These are phyloP conservation scores for Nasturtium officinale DNA, from an alignment of 345 rosid species.

Conservation along the genomic window DNA sequence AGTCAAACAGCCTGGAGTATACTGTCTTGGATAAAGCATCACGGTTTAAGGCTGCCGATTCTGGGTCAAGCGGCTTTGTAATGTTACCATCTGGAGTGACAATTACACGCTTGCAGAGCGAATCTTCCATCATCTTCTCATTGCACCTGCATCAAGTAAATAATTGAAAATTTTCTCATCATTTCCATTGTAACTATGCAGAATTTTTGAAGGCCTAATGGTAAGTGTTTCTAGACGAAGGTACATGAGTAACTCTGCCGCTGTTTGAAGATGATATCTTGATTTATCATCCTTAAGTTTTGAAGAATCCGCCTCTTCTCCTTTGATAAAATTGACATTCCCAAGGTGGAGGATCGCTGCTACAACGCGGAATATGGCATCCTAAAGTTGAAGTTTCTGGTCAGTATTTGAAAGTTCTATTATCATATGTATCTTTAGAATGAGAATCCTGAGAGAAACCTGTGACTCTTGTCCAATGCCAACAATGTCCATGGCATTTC, in stretches of 20 bases:
- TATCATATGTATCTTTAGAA: slow-evolving; percentile 9
- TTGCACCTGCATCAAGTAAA: slow-evolving; percentile 55
- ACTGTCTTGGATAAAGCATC: slow-evolving; percentile 79
- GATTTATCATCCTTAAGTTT: slow-evolving; percentile 73
- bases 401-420: slow-evolving; percentile 12
- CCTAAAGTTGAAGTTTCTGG: slow-evolving; percentile 45
- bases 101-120: slow-evolving; percentile 77
- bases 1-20: slow-evolving; percentile 73
- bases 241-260: slow-evolving; percentile 70
- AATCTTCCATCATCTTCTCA: slow-evolving; percentile 67
- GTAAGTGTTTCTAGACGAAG: background rate
- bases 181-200: slow-evolving; percentile 12
- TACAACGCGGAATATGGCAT: slow-evolving; percentile 71
- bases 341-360: slow-evolving; percentile 82
- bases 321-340: slow-evolving; percentile 67
- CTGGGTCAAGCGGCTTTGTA: slow-evolving; percentile 72
- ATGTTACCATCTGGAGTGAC: slow-evolving; percentile 78
- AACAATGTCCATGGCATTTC: slow-evolving; percentile 83
- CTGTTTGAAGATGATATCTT: slow-evolving; percentile 58
- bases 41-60: slow-evolving; percentile 55
- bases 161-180: slow-evolving; percentile 1
- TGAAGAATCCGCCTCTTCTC: slow-evolving; percentile 71
- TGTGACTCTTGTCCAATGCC: slow-evolving; percentile 67
- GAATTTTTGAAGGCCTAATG: background rate
- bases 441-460: slow-evolving; percentile 41